Evolutionary conservation across 176 grass and related monocot genomes (phyloP), one percentile per base, ranked within the genome.

Genomic region (Panicum miliaceum): DNA sequence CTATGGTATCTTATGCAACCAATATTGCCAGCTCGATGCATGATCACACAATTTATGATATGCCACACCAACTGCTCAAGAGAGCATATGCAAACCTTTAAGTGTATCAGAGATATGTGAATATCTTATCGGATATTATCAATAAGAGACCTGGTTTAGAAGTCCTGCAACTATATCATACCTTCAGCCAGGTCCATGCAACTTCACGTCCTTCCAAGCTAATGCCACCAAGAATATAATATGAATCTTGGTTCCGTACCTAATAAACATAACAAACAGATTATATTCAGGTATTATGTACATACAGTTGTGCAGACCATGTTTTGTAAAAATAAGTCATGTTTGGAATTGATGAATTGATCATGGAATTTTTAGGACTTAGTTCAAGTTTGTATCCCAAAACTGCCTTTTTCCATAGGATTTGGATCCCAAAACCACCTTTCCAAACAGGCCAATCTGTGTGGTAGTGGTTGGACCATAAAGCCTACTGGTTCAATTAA

Each of bases 161-260:
- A 38, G 14, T 42, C 7, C 56, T 64, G 45, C 45, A 56, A 72
- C 73, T 47, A 73, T 82, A 82, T 78, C 51, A 76, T 92, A 97
- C 94, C 94, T 97, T 92, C 52, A 97, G 75, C 94, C 94, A 97
- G 75, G 68, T 23, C 94, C 94, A 97, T 82, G 91, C 89, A 88
- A 86, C 87, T 86, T 94, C 94, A 26, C 94, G 85, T 77, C 94
- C 94, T 92, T 97, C 81, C 82, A 75, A 86, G 43, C 85, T 88
- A 84, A 92, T 87, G 61, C 86, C 86, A 73, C 81, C 76, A 75
- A 94, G 91, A 29, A 88, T 76, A 90, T 90, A 97, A 82, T 88
- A 38, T 64, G 91, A 87, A 92, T 94, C 94, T 80, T 97, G 94
- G 84, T 94, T 91, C 40, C 89, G 84, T 35, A 97, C 94, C 94